These are phyloP conservation scores for Trichoderma cornu-damae DNA, from an alignment of 2,329 filamentous ascomycete genomes.

Conservation along the genomic window DNA sequence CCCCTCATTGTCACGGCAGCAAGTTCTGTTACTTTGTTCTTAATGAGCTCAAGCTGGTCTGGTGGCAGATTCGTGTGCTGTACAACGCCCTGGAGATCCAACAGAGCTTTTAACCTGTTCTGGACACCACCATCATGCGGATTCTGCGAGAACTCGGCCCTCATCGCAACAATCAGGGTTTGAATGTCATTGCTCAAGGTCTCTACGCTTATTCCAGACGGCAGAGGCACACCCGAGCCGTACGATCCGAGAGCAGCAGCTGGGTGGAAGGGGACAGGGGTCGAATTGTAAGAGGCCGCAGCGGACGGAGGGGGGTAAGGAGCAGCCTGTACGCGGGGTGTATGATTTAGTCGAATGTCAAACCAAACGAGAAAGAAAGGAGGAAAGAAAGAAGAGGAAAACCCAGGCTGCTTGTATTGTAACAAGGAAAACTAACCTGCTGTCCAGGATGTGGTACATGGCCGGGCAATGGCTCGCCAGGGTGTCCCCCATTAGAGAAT, in stretches of 20 bases:
- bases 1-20: constrained; percentile 57
- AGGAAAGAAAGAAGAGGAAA: too few relatives aligned
- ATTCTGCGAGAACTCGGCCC: constrained; percentile 68
- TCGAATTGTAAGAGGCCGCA: constrained; percentile 35
- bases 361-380: not conserved
- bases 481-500: constrained; percentile 30
- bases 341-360: not conserved
- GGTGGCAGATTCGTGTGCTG: constrained; percentile 71
- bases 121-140: constrained; percentile 71
- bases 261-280: constrained; percentile 39
- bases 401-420: too few relatives aligned
- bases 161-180: constrained; percentile 66
- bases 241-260: constrained; percentile 38
- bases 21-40: constrained; percentile 76
- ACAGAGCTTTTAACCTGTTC: constrained; percentile 74
- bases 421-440: constrained; percentile 26
- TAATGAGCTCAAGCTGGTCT: constrained; percentile 78
- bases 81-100: constrained; percentile 72
- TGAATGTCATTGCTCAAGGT: constrained; percentile 79
- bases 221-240: constrained; percentile 31
- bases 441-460: constrained; percentile 23
- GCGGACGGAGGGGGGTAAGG: constrained; percentile 38
- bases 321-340: not conserved
- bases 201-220: constrained; percentile 58
- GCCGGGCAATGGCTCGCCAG: constrained; percentile 20